Conservation (phyloP, 352 stramenopile genomes). For the Globisporangium echinulatum region DNA sequence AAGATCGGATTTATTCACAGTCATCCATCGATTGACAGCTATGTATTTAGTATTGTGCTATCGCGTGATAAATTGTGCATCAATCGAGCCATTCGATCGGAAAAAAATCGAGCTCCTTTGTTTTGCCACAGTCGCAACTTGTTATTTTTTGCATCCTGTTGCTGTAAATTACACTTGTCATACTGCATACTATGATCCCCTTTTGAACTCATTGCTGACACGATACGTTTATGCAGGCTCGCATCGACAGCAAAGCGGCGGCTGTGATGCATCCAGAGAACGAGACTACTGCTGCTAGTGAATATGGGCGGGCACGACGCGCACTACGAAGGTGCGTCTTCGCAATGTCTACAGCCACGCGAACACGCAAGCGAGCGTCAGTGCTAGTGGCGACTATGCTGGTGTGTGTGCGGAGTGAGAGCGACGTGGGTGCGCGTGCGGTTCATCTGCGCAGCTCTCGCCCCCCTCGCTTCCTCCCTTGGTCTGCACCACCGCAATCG, state of each 20-base stretch:
- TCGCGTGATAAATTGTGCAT: not conserved
- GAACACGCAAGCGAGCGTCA: not conserved
- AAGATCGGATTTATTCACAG: not conserved
- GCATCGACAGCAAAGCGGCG: constrained; percentile 2
- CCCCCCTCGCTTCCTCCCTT: not conserved
- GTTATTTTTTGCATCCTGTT: not conserved
- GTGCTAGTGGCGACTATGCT: not conserved
- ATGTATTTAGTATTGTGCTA: not conserved
- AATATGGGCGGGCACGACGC: constrained; percentile 58
- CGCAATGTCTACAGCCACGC: too few species aligned
- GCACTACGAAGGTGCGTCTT: constrained; percentile 54
- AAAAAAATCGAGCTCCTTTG: too few species aligned
- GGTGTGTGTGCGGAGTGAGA: too few species aligned
- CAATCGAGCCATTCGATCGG: too few species aligned
- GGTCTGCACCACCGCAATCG: not conserved
- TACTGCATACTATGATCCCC: not conserved
- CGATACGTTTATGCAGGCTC: too few species aligned
- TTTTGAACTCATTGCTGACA: too few species aligned
- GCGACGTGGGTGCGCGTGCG: too few species aligned
- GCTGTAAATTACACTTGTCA: not conserved
- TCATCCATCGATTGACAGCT: not conserved
- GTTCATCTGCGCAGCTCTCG: too few species aligned
- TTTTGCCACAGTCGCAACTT: too few species aligned
- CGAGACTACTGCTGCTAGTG: constrained; percentile 17
- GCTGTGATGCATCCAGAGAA: constrained; percentile 28